Percentiles rank a stretch among this genome's conserved stretches.
Conservation (phyloP, 2,329 filamentous ascomycete species). For the Fusarium marasasianum region DNA sequence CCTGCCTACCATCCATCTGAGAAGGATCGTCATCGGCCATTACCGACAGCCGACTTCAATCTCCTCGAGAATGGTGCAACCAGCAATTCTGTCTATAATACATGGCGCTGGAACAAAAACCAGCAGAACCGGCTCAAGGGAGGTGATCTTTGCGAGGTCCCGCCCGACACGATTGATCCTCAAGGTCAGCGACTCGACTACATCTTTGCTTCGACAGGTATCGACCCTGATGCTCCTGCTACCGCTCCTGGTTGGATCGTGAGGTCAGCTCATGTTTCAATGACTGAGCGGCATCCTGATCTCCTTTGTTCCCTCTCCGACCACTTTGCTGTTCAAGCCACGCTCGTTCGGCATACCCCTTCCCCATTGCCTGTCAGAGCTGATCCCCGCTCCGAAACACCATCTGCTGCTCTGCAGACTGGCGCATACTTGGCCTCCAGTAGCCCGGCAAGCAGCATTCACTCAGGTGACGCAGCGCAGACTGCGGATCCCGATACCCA, state of each 20-base stretch:
- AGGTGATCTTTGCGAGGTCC: conserved; percentile 65
- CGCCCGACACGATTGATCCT: conserved; percentile 73
- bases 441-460: conserved; percentile 38
- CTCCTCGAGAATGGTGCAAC: conserved; percentile 84
- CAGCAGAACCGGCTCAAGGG: conserved; percentile 74
- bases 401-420: conserved; percentile 39
- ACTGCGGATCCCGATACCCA: conserved; percentile 46
- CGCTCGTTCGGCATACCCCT: conserved; percentile 64
- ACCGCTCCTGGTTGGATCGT: conserved; percentile 70
- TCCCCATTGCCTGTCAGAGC: conserved; percentile 25
- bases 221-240: conserved; percentile 46
- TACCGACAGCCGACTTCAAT: conserved; percentile 83
- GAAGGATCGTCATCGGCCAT: conserved; percentile 68
- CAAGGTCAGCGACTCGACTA: conserved; percentile 92
- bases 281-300: conserved; percentile 82
- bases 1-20: conserved; percentile 75
- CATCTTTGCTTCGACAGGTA: conserved; percentile 78
- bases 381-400: conserved; percentile 28
- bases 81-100: conserved; percentile 87
- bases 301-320: conserved; percentile 90
- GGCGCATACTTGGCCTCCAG: conserved; percentile 40
- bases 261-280: conserved; percentile 75
- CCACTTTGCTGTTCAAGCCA: conserved; percentile 91
- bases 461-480: conserved; percentile 29
- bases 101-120: conserved; percentile 86